Conservation (phyloP, 2,329 filamentous ascomycete species). For the Eutypa lata region DNA sequence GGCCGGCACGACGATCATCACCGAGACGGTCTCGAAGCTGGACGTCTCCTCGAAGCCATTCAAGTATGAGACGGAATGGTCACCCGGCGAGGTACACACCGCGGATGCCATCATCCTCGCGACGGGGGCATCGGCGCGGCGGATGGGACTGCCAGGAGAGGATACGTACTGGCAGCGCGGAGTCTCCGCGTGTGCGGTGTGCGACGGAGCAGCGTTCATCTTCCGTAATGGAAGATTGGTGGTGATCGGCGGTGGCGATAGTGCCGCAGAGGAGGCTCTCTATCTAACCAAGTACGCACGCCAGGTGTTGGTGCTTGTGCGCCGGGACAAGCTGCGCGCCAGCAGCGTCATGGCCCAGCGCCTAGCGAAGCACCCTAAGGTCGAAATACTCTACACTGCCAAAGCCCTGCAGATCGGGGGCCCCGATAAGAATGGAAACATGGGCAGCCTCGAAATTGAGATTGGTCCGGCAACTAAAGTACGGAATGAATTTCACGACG, state of each 20-base stretch:
- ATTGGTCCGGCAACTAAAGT: slow-evolving; percentile 18
- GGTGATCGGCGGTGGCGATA: slow-evolving; percentile 95
- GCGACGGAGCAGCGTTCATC: slow-evolving; percentile 94
- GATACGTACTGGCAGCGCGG: slow-evolving; percentile 97
- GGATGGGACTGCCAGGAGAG: slow-evolving; percentile 81
- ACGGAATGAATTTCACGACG: too few relatives aligned
- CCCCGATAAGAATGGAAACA: slow-evolving; percentile 71
- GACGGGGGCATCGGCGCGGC: slow-evolving; percentile 86
- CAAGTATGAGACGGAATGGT: slow-evolving; percentile 90
- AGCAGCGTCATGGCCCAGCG: slow-evolving; percentile 90
- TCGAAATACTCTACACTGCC: slow-evolving; percentile 84
- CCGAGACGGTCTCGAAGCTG: slow-evolving; percentile 86
- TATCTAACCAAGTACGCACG: slow-evolving; percentile 97
- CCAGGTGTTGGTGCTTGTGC: slow-evolving; percentile 90
- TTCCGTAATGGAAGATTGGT: slow-evolving; percentile 95
- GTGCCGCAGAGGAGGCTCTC: slow-evolving; percentile 93
- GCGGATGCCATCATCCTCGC: slow-evolving; percentile 92
- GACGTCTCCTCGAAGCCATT: slow-evolving; percentile 84
- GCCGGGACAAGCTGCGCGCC: slow-evolving; percentile 81
- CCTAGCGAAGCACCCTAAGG: slow-evolving; percentile 79
- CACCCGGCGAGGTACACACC: slow-evolving; percentile 77
- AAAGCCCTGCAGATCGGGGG: slow-evolving; percentile 81
- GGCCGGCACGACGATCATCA: slow-evolving; percentile 90
- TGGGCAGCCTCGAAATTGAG: slow-evolving; percentile 84
- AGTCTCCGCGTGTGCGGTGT: slow-evolving; percentile 94